Conservation (phyloP, 2,329 filamentous ascomycete species). For the Penicillium sp. region DNA sequence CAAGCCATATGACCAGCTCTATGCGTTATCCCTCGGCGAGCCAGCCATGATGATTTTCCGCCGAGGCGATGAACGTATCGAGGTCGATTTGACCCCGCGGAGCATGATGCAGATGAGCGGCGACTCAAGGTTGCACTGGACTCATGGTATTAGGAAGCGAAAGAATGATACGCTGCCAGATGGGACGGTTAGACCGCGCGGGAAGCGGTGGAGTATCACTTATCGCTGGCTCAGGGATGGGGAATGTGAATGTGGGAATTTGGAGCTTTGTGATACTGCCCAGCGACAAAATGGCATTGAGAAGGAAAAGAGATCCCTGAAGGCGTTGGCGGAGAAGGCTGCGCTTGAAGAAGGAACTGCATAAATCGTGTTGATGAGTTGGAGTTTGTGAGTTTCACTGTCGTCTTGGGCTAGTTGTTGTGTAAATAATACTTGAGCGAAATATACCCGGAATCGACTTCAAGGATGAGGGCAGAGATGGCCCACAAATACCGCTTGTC, state of each 20-base stretch:
- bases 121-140: slow-evolving; percentile 55
- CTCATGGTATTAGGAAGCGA: slow-evolving; percentile 55
- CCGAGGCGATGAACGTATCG: slow-evolving; percentile 32
- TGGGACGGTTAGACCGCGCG: slow-evolving; percentile 46
- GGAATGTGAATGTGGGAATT: slow-evolving; percentile 53
- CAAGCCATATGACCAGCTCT: slow-evolving; percentile 43
- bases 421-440: neutral
- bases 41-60: slow-evolving; percentile 36
- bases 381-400: neutral
- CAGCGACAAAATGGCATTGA: slow-evolving; percentile 49
- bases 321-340: slow-evolving; percentile 15
- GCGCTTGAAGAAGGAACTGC: neutral
- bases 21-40: slow-evolving; percentile 34
- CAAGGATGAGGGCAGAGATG: neutral
- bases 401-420: neutral
- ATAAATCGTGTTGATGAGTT: neutral
- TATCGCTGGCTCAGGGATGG: slow-evolving; percentile 54
- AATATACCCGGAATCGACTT: neutral
- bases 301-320: slow-evolving; percentile 46
- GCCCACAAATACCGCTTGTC: neutral
- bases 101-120: slow-evolving; percentile 55
- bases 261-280: slow-evolving; percentile 53
- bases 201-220: slow-evolving; percentile 56
- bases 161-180: slow-evolving; percentile 53
- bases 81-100: slow-evolving; percentile 51